These are phyloP conservation scores for Leccinum disarticulatum DNA, from an alignment of 768 basidiomycete genomes.

Conservation along the genomic window DNA sequence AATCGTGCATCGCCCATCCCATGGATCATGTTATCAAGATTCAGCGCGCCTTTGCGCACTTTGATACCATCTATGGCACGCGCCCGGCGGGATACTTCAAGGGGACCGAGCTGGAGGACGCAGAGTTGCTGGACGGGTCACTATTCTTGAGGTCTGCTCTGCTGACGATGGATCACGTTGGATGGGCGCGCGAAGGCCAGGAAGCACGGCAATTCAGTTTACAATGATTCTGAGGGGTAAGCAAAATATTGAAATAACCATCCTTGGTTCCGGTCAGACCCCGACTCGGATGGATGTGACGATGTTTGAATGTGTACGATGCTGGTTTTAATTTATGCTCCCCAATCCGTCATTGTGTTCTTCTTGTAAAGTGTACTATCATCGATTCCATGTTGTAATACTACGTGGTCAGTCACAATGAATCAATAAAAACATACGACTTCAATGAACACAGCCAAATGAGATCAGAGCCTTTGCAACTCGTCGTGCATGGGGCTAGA, in stretches of 20 bases:
- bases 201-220: constrained; percentile 25
- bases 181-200: constrained; percentile 42
- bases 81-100: constrained; percentile 28
- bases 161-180: constrained; percentile 33
- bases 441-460: too few species aligned
- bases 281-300: background rate
- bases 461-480: too few species aligned
- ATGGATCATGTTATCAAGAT: constrained; percentile 35
- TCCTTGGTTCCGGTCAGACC: background rate
- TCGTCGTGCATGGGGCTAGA: too few species aligned
- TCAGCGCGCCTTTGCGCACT: constrained; percentile 37
- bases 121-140: constrained; percentile 36
- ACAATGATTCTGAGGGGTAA: constrained; percentile 24
- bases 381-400: background rate
- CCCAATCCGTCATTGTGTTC: background rate
- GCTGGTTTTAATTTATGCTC: background rate
- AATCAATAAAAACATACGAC: too few species aligned
- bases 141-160: constrained; percentile 34
- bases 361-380: too few species aligned
- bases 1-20: constrained; percentile 37
- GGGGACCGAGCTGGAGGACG: constrained; percentile 31
- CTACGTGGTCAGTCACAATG: too few species aligned
- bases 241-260: background rate
- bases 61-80: constrained; percentile 30
- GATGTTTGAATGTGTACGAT: background rate